Conservation (phyloP, 805 yeast species). For the Hanseniaspora meyeri region DNA sequence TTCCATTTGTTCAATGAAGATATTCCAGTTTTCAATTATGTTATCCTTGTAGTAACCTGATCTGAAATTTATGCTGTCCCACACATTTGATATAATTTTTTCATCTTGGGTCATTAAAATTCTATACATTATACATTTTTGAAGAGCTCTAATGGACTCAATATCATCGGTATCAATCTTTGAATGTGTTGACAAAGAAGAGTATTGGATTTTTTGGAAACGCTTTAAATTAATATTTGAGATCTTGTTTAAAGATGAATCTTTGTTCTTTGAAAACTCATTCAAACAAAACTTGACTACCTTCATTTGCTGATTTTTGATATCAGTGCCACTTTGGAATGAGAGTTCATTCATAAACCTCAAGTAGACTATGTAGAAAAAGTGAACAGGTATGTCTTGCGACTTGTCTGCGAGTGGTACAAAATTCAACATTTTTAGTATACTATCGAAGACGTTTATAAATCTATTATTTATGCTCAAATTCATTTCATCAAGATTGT, state of each 20-base stretch:
- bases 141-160: conserved; percentile 8
- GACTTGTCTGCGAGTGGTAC: neutral
- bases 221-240: neutral
- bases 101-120: conserved; percentile 6
- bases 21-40: conserved; percentile 6
- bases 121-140: conserved; percentile 11
- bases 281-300: neutral
- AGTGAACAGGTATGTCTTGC: conserved; percentile 7
- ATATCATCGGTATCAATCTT: neutral
- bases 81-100: conserved; percentile 6
- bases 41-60: conserved; percentile 8
- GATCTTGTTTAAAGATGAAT: neutral
- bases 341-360: conserved; percentile 5
- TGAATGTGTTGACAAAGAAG: neutral
- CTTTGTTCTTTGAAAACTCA: neutral
- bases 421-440: neutral
- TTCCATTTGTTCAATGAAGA: conserved; percentile 10
- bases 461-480: conserved; percentile 1
- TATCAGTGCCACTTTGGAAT: neutral
- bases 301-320: neutral
- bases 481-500: neutral
- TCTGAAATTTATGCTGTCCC: conserved; percentile 11
- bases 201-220: neutral
- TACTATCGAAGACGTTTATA: neutral
- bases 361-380: conserved; percentile 10